Conservation (phyloP, 257 asterid species). For the Salvia hispanica region DNA sequence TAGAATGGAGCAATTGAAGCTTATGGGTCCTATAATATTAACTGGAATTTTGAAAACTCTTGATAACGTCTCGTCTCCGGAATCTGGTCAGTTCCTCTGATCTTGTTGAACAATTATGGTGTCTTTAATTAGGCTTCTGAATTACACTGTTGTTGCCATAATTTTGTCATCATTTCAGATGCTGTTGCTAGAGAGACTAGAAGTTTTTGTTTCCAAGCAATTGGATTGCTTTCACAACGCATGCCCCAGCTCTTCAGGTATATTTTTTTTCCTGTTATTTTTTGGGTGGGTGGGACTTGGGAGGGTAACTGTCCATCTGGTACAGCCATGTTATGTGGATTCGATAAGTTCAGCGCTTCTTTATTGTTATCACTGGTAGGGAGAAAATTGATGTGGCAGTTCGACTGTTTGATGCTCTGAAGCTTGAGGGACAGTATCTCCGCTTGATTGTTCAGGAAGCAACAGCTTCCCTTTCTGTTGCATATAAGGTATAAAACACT, state of each 20-base stretch:
- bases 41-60: slow-evolving; percentile 75
- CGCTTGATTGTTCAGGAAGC: slow-evolving; percentile 94
- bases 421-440: slow-evolving; percentile 70
- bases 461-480: slow-evolving; percentile 81
- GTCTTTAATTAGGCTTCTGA: slow-evolving; percentile 9
- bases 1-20: slow-evolving; percentile 77
- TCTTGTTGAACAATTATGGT: slow-evolving; percentile 35
- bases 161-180: slow-evolving; percentile 56
- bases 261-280: background rate
- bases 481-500: slow-evolving; percentile 67
- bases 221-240: slow-evolving; percentile 92
- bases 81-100: slow-evolving; percentile 58
- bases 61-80: slow-evolving; percentile 62
- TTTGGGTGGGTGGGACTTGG: background rate
- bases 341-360: slow-evolving; percentile 26
- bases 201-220: slow-evolving; percentile 87
- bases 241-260: slow-evolving; percentile 98
- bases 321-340: slow-evolving; percentile 23
- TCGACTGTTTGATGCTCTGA: slow-evolving; percentile 88
- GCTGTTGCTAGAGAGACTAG: slow-evolving; percentile 72
- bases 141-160: slow-evolving; percentile 12
- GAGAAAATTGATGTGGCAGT: slow-evolving; percentile 82
- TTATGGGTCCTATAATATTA: slow-evolving; percentile 91
- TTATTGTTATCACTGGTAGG: slow-evolving; percentile 41
- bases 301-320: slow-evolving; percentile 11